Base-by-base conservation (phyloP, 2,329 filamentous ascomycete genomes). In the Hypoxylon sp. region DNA sequence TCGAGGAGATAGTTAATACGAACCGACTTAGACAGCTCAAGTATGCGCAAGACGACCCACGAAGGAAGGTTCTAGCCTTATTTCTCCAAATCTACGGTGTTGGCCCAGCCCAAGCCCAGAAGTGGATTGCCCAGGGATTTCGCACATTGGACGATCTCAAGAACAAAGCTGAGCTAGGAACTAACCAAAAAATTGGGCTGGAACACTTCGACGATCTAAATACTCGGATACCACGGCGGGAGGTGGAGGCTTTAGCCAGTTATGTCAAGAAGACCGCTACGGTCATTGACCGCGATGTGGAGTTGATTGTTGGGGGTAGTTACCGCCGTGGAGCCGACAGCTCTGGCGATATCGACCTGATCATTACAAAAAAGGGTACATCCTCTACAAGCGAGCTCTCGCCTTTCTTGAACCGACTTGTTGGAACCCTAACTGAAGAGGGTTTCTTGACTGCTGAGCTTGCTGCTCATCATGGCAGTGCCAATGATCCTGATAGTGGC, bases 1-100 rank as follows among this genome's bases (percentile, higher is more conserved):
- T 98, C 69, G 93, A 96, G 74, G 95, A 98, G 76, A 97, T 98
- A 46, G 92, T 89, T 1, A 84, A 85, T 41, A 97, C 93, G 0
- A 87, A 93, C 73, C 84, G 85, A 25, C 85, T 98, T 0, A 86
- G 86, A 45, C 86, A 91, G 38, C 84, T 98, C 0, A 91, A 97
- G 34, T 88, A 90, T 72, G 88, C 91, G 0, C 86, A 87, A 60
- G 79, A 84, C 2, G 91, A 97, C 50, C 87, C 91, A 0, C 82
- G 85, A n/a, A 89, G 93, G 69, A 80, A 84, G 14, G 80, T 88
- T 0, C 80, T 97, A 0, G 87, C 90, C 63, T 78, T 87, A 0
- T 98, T 98, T 75, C 83, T 93, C 23, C 86, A 89, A 0, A 88
- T 98, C 2, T 97, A 98, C 75, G 93, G 91, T 10, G 93, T 91